These are phyloP conservation scores for Amoebophrya sp. DNA, from an alignment of 169 alveolate species.

Conservation along the genomic window DNA sequence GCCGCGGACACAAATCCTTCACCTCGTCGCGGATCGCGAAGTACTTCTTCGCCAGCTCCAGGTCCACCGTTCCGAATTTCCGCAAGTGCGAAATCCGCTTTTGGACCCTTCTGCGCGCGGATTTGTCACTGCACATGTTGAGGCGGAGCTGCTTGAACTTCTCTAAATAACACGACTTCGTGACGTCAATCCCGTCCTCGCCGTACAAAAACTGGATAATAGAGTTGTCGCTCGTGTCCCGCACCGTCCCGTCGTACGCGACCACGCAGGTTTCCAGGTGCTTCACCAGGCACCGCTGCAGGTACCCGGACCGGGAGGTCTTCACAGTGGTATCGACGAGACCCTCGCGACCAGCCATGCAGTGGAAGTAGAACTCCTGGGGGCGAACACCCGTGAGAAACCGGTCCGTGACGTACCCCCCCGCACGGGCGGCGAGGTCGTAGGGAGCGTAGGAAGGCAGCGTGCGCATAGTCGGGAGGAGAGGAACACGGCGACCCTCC, in stretches of 20 bases:
- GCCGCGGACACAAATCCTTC: not conserved
- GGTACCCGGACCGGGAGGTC: conserved; percentile 92
- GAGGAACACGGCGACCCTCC: conserved; percentile 90
- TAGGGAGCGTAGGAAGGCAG: conserved; percentile 83
- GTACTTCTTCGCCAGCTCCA: not conserved
- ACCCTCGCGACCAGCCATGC: conserved; percentile 99
- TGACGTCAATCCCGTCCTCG: conserved; percentile 91
- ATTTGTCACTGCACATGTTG: conserved; percentile 26
- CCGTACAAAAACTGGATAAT: conserved; percentile 93
- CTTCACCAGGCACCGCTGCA: conserved; percentile 90
- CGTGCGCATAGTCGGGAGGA: conserved; percentile 82
- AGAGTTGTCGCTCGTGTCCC: conserved; percentile 82
- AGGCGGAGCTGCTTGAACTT: conserved; percentile 49
- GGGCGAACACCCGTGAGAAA: conserved; percentile 91
- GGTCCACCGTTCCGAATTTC: not conserved
- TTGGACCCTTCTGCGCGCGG: not conserved
- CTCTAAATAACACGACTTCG: conserved; percentile 69
- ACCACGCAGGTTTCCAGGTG: conserved; percentile 85
- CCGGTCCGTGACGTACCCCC: conserved; percentile 92
- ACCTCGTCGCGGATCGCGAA: not conserved
- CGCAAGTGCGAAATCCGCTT: not conserved
- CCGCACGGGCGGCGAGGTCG: conserved; percentile 86
- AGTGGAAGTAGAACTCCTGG: conserved; percentile 95
- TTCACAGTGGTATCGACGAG: conserved; percentile 97
- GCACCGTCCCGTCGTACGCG: conserved; percentile 90